phyloP scores from a whole-genome alignment of 2,329 filamentous ascomycete genomes.

The Trichoderma simmonsii region DNA sequence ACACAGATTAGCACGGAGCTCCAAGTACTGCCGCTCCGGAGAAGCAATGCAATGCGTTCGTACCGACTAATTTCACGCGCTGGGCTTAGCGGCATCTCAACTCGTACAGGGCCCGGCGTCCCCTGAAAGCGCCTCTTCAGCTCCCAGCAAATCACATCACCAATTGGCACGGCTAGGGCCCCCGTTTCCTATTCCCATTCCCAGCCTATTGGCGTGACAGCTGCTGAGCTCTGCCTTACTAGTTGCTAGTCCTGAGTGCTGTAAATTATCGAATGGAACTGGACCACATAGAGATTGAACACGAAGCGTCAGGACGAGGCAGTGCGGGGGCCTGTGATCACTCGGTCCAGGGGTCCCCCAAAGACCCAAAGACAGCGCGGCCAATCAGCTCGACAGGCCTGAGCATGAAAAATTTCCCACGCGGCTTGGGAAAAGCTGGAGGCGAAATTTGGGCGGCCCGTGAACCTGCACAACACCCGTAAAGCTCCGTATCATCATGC shows the following conservation, averaged over 20 bases:
- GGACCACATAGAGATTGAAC: not conserved
- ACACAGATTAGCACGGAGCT: not conserved
- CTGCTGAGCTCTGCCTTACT: not conserved
- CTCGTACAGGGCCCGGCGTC: not conserved
- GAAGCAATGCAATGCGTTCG: not conserved
- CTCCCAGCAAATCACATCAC: not conserved
- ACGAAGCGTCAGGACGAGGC: not conserved
- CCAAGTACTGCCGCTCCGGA: slow-evolving; percentile 8
- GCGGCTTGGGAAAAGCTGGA: slow-evolving; percentile 1
- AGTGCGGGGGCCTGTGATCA: not conserved
- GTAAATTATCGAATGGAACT: not conserved
- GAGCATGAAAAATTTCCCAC: slow-evolving; percentile 17
- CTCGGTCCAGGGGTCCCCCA: not conserved
- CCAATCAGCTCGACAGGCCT: slow-evolving; percentile 11
- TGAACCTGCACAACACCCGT: slow-evolving; percentile 4
- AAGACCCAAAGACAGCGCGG: not conserved
- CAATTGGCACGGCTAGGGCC: not conserved
- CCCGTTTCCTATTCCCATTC: not conserved
- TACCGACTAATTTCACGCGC: slow-evolving; percentile 3
- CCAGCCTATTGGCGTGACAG: not conserved
- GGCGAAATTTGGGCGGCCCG: slow-evolving; percentile 16
- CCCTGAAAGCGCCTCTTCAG: not conserved
- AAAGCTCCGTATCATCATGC: slow-evolving; percentile 3
- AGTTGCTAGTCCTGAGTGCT: not conserved
- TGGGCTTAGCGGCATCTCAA: slow-evolving; percentile 10